These are phyloP conservation scores for Phytophthora ohioensis DNA, from an alignment of 352 stramenopile species.

Conservation along the genomic window DNA sequence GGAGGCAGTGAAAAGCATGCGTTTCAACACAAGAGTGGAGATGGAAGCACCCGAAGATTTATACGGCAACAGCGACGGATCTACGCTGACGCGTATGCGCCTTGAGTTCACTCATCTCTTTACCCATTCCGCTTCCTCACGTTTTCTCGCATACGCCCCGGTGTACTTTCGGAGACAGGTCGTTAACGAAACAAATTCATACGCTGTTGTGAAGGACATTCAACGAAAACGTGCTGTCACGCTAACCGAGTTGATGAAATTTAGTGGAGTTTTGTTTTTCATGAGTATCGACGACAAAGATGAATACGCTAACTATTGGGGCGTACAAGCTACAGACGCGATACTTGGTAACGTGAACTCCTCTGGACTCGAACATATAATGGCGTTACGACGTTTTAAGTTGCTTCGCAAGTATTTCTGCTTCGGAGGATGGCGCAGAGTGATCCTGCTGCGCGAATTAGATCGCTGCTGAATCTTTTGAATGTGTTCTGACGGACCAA, in stretches of 20 bases:
- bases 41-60: conserved; percentile 1
- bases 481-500: neutral
- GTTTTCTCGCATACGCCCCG: conserved; percentile 13
- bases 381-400: conserved; percentile 36
- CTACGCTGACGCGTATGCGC: neutral
- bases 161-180: conserved; percentile 9
- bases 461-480: conserved; percentile 6
- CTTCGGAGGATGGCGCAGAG: conserved; percentile 7
- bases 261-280: conserved; percentile 41
- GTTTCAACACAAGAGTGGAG: conserved; percentile 4
- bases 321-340: conserved; percentile 17
- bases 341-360: conserved; percentile 13
- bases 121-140: conserved; percentile 15
- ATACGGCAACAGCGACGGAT: neutral
- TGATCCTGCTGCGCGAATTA: conserved; percentile 3
- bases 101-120: conserved; percentile 7
- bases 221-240: conserved; percentile 9
- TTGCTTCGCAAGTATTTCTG: conserved; percentile 26
- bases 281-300: conserved; percentile 3
- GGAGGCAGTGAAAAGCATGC: conserved; percentile 6
- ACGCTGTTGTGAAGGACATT: conserved; percentile 1
- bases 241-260: conserved; percentile 38
- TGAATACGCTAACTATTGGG: conserved; percentile 12
- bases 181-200: conserved; percentile 5
- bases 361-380: conserved; percentile 24